phyloP scores from a whole-genome alignment of 441 rosid species.

The Brassica hybrid region DNA sequence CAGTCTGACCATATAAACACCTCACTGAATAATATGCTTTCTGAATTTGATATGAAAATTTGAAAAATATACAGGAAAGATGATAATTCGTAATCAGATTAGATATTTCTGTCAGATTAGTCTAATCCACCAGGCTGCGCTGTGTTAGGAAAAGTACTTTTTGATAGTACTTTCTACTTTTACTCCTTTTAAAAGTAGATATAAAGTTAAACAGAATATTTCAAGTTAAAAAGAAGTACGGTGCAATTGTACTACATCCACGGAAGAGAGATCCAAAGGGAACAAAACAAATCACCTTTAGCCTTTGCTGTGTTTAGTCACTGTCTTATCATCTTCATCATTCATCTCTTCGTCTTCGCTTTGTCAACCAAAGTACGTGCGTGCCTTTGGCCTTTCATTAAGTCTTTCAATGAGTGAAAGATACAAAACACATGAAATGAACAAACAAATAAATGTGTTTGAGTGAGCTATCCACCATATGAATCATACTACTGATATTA shows the following conservation, averaged over 20 bases:
- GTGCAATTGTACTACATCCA: conserved; percentile 41
- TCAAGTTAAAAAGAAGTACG: conserved; percentile 30
- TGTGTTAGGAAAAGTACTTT: conserved; percentile 4
- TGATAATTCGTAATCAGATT: neutral
- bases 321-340: neutral
- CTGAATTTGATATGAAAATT: no score
- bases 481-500: neutral
- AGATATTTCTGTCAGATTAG: neutral
- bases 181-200: neutral
- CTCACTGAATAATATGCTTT: no score
- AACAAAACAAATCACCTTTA: neutral
- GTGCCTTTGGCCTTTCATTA: neutral
- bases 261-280: conserved; percentile 33
- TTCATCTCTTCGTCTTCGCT: conserved; percentile 20
- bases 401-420: neutral
- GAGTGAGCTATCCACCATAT: neutral
- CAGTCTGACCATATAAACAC: neutral
- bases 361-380: conserved; percentile 21
- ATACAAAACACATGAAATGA: neutral
- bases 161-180: neutral
- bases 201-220: neutral
- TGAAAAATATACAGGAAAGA: no score
- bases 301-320: conserved; percentile 22
- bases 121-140: conserved; percentile 11
- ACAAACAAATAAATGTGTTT: neutral